A percentile compares a stretch with the other conserved stretches of the same genome.
These are phyloP conservation scores for Balansia obtecta DNA, from an alignment of 2,329 filamentous ascomycete species.

Conservation along the genomic window DNA sequence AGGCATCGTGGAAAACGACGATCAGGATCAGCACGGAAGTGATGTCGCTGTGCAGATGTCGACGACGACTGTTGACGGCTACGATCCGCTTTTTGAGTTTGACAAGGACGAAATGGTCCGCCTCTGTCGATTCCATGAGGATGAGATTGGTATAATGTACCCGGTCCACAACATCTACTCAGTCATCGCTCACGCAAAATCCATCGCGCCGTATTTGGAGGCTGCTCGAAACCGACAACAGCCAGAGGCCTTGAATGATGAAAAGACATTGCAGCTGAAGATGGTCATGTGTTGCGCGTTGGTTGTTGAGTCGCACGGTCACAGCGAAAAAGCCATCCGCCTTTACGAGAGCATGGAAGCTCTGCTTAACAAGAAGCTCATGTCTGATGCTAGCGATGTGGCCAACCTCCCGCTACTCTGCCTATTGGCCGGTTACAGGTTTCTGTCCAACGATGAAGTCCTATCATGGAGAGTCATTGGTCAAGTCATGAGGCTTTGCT, in stretches of 20 bases:
- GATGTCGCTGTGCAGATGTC: constrained; percentile 11
- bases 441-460: constrained; percentile 74
- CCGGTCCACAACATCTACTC: constrained; percentile 66
- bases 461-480: constrained; percentile 82
- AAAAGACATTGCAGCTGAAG: constrained; percentile 60
- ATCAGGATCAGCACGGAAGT: constrained; percentile 33
- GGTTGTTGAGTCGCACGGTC: constrained; percentile 65
- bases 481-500: constrained; percentile 64
- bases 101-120: constrained; percentile 68
- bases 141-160: constrained; percentile 89
- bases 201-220: constrained; percentile 62
- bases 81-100: constrained; percentile 71
- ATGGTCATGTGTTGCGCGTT: constrained; percentile 70
- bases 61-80: constrained; percentile 21
- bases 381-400: constrained; percentile 38
- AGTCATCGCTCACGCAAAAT: constrained; percentile 56
- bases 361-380: constrained; percentile 53
- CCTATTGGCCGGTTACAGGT: constrained; percentile 56
- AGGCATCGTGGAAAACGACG: constrained; percentile 45
- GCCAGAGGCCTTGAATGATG: constrained; percentile 30
- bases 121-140: constrained; percentile 68
- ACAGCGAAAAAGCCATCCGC: constrained; percentile 59
- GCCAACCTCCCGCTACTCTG: constrained; percentile 37
- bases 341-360: constrained; percentile 68
- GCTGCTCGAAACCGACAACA: constrained; percentile 23